Evolutionary conservation across 1,284 basidiomycete species (phyloP).

Genomic region (Ustilago loliicola): DNA sequence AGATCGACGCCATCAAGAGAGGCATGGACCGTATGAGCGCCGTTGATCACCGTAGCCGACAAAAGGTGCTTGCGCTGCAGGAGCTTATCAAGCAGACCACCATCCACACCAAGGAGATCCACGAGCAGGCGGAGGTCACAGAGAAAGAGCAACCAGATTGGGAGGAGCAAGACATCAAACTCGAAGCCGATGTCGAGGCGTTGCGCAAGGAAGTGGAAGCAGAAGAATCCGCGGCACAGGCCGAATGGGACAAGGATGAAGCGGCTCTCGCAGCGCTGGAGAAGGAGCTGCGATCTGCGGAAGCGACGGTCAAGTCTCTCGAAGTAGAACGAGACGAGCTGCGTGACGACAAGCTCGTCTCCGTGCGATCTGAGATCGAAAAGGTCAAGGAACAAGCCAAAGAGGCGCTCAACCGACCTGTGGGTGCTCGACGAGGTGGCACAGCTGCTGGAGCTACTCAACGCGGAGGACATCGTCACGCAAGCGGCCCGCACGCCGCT

Average conservation of each 20-base stretch:
- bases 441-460: slow-evolving; percentile 23
- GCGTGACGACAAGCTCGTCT: slow-evolving; percentile 40
- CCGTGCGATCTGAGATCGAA: slow-evolving; percentile 40
- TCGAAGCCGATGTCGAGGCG: slow-evolving; percentile 32
- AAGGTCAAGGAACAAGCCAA: slow-evolving; percentile 43
- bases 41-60: slow-evolving; percentile 58
- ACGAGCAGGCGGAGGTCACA: slow-evolving; percentile 51
- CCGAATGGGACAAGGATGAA: slow-evolving; percentile 46
- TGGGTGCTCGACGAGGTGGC: slow-evolving; percentile 35
- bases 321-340: slow-evolving; percentile 49
- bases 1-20: slow-evolving; percentile 63
- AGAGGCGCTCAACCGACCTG: slow-evolving; percentile 30
- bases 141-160: slow-evolving; percentile 51
- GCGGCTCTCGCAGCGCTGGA: slow-evolving; percentile 44
- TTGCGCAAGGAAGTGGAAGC: slow-evolving; percentile 42
- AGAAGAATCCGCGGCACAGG: slow-evolving; percentile 41
- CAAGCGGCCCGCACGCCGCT: slow-evolving; percentile 33
- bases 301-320: slow-evolving; percentile 30
- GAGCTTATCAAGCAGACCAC: slow-evolving; percentile 64
- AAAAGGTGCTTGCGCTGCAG: slow-evolving; percentile 62
- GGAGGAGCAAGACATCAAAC: slow-evolving; percentile 47
- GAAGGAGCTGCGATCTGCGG: slow-evolving; percentile 43
- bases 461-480: slow-evolving; percentile 47
- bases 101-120: slow-evolving; percentile 51
- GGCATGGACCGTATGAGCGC: slow-evolving; percentile 57